Percentiles rank a stretch among this genome's conserved stretches.
phyloP scores from a whole-genome alignment of 257 asterid genomes.

The Solanum chmielewskii region DNA sequence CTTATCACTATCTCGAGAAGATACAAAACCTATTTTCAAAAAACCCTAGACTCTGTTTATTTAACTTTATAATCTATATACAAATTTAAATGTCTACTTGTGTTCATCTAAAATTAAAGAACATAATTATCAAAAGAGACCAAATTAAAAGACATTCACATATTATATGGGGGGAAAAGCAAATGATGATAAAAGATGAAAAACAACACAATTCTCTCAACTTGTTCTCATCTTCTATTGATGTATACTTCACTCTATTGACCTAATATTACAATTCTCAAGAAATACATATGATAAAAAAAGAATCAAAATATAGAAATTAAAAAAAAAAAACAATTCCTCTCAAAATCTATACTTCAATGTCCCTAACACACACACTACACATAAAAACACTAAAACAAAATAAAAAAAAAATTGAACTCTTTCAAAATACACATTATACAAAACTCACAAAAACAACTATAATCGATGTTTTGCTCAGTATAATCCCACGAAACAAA shows the following conservation, averaged over 20 bases:
- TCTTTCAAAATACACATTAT: neutral
- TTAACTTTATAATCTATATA: no score
- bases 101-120: no score
- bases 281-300: neutral
- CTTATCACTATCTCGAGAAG: no score
- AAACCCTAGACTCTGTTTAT: neutral
- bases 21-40: no score
- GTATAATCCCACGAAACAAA: neutral
- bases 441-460: neutral
- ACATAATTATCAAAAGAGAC: no score
- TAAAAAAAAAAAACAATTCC: neutral
- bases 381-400: neutral
- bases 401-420: neutral
- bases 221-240: neutral
- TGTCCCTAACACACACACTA: neutral
- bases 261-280: neutral
- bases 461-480: neutral
- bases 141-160: no score
- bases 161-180: no score
- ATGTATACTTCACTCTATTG: neutral
- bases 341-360: neutral
- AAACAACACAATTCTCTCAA: neutral
- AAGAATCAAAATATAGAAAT: neutral
- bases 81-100: accelerated
- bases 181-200: neutral